Percentiles rank a stretch among this genome's conserved stretches.
These are phyloP conservation scores for Diplocarpon mali DNA, from an alignment of 2,329 filamentous ascomycete species.

Conservation along the genomic window DNA sequence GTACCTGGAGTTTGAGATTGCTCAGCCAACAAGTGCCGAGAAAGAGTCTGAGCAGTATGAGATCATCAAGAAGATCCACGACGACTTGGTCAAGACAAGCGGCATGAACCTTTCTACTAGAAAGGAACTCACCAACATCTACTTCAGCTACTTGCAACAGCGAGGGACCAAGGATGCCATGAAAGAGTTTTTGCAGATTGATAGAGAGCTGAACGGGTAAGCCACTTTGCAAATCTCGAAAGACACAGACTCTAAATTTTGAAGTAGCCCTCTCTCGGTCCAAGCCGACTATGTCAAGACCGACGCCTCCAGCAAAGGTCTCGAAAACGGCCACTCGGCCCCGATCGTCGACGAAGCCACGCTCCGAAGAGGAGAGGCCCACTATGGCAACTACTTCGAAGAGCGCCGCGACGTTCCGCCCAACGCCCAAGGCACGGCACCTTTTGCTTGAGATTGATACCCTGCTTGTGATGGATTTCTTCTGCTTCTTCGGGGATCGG, in stretches of 20 bases:
- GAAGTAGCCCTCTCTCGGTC: constrained; percentile 32
- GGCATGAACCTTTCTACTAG: constrained; percentile 55
- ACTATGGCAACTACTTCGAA: constrained; percentile 34
- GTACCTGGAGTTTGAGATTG: constrained; percentile 81
- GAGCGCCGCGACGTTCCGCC: constrained; percentile 18
- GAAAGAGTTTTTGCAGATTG: constrained; percentile 73
- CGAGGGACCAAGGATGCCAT: constrained; percentile 73
- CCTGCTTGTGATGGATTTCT: background rate
- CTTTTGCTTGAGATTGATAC: constrained; percentile 14
- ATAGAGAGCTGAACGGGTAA: constrained; percentile 79
- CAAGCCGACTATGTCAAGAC: constrained; percentile 27
- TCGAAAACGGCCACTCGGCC: constrained; percentile 33
- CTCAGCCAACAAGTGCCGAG: constrained; percentile 60
- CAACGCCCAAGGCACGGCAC: constrained; percentile 22
- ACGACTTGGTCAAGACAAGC: constrained; percentile 63
- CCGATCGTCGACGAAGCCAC: constrained; percentile 33
- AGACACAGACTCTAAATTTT: constrained; percentile 9
- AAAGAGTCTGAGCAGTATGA: constrained; percentile 54
- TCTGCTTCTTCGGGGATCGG: too few species aligned
- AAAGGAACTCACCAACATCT: constrained; percentile 65
- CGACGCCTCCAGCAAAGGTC: constrained; percentile 25
- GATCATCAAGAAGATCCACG: constrained; percentile 71
- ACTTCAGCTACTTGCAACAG: constrained; percentile 76
- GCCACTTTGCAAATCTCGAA: constrained; percentile 20
- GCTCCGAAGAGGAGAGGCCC: constrained; percentile 32